These are phyloP conservation scores for Trametes maxima DNA, from an alignment of 768 basidiomycete species.

Conservation along the genomic window DNA sequence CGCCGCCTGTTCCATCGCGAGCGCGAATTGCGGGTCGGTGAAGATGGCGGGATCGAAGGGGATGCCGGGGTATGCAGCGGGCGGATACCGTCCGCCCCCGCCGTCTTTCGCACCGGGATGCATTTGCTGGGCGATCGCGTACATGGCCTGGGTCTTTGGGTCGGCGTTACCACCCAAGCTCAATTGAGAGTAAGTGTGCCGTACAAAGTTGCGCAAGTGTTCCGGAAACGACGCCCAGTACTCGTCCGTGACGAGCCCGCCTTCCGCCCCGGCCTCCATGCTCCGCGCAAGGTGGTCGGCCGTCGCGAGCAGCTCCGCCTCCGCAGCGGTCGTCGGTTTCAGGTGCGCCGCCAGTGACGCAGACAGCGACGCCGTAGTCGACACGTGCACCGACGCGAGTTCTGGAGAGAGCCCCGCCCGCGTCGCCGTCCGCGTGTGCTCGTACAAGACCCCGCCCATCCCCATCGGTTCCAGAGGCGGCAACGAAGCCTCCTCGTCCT, in stretches of 20 bases:
- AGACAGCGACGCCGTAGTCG: slow-evolving; percentile 48
- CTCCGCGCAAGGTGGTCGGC: slow-evolving; percentile 64
- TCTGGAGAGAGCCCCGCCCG: slow-evolving; percentile 46
- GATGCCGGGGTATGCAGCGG: slow-evolving; percentile 44
- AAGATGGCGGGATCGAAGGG: slow-evolving; percentile 58
- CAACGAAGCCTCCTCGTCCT: slow-evolving; percentile 32
- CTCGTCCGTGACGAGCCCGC: slow-evolving; percentile 52
- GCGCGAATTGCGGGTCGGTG: slow-evolving; percentile 53
- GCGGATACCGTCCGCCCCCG: slow-evolving; percentile 39
- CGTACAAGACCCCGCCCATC: slow-evolving; percentile 20
- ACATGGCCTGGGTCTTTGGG: slow-evolving; percentile 62
- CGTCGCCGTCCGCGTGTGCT: slow-evolving; percentile 19
- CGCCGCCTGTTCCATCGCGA: slow-evolving; percentile 52
- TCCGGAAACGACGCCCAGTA: slow-evolving; percentile 73
- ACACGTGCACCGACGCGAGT: slow-evolving; percentile 50
- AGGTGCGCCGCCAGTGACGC: slow-evolving; percentile 38
- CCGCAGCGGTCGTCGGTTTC: slow-evolving; percentile 42
- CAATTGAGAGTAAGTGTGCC: slow-evolving; percentile 38
- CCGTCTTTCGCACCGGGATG: slow-evolving; percentile 42
- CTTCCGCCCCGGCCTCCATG: slow-evolving; percentile 46
- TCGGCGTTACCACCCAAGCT: slow-evolving; percentile 38
- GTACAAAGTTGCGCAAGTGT: slow-evolving; percentile 70
- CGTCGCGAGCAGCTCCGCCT: slow-evolving; percentile 61
- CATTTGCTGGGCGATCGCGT: slow-evolving; percentile 69
- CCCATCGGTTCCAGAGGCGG: slow-evolving; percentile 27